A percentile compares a stretch with the other conserved stretches of the same genome.
Evolutionary conservation across 139 green algal genomes (phyloP).

Genomic region (Chlorella ohadii): DNA sequence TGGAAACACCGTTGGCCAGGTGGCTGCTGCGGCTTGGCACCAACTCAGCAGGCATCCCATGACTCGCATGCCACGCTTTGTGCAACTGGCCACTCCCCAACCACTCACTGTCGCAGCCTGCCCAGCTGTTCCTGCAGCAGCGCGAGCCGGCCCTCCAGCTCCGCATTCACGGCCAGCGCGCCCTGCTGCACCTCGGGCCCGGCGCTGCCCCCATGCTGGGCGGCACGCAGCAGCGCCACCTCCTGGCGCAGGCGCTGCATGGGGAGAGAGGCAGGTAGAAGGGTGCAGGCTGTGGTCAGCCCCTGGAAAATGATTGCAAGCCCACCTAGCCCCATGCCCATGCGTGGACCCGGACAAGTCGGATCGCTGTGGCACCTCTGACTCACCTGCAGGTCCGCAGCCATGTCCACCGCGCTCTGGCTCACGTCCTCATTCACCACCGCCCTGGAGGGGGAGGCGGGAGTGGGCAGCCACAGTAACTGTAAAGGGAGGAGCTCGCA

Average conservation of each 20-base stretch:
- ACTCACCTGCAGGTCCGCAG: background rate
- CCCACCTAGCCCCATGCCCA: no score
- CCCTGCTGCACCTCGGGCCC: background rate
- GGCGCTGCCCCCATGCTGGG: background rate
- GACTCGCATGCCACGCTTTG: no score
- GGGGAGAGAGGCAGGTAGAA: background rate
- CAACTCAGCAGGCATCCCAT: background rate
- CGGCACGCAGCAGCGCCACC: slow-evolving; percentile 25
- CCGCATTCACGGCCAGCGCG: slow-evolving; percentile 8
- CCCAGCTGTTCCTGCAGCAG: slow-evolving; percentile 27
- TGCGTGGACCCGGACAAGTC: no score
- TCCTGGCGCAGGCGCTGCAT: slow-evolving; percentile 38
- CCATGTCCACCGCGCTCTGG: slow-evolving; percentile 24
- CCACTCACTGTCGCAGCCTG: slow-evolving; percentile 8
- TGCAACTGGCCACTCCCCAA: no score
- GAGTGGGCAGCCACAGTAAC: no score
- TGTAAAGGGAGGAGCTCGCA: no score
- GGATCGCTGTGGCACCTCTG: no score
- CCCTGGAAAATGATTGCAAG: no score
- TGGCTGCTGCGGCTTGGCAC: no score
- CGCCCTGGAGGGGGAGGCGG: no score
- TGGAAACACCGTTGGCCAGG: no score
- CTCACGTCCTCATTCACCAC: slow-evolving; percentile 60
- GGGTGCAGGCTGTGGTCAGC: no score
- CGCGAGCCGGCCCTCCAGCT: slow-evolving; percentile 2